Conservation (phyloP, 306 rosid species). For the Prunus mume region DNA sequence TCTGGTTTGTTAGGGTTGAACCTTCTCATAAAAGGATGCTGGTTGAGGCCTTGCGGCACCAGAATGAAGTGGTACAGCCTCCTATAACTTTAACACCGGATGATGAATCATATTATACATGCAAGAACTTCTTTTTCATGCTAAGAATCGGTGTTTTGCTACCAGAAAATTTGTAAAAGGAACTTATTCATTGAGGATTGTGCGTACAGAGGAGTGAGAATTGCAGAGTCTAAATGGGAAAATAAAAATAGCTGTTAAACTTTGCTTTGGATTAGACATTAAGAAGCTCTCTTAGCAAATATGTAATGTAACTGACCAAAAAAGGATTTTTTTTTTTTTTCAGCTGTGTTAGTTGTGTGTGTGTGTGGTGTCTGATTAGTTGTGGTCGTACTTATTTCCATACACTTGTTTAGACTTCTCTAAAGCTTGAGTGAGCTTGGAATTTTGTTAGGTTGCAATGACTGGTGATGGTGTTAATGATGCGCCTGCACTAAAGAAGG, state of each 20-base stretch:
- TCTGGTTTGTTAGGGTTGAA: slow-evolving; percentile 66
- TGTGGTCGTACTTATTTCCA: background rate
- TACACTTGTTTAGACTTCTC: background rate
- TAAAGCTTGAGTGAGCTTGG: slow-evolving; percentile 14
- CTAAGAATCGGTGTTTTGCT: background rate
- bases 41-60: slow-evolving; percentile 94
- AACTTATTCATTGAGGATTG: background rate
- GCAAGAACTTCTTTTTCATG: background rate
- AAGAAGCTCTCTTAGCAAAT: no score
- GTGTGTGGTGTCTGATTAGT: no score
- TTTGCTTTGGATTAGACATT: no score
- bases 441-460: slow-evolving; percentile 82
- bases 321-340: no score
- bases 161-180: background rate
- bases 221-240: no score
- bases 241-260: no score
- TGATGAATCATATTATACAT: background rate
- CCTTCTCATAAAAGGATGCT: slow-evolving; percentile 97
- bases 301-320: no score
- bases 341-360: no score
- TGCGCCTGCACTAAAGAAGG: slow-evolving; percentile 96
- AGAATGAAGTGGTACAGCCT: slow-evolving; percentile 89
- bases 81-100: slow-evolving; percentile 1
- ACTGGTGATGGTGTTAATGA: slow-evolving; percentile 99
- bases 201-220: background rate